Evolutionary conservation across 495 filamentous ascomycete genomes (phyloP), one percentile per base, ranked within the genome.

Genomic region (Geopyxis carbonaria): DNA sequence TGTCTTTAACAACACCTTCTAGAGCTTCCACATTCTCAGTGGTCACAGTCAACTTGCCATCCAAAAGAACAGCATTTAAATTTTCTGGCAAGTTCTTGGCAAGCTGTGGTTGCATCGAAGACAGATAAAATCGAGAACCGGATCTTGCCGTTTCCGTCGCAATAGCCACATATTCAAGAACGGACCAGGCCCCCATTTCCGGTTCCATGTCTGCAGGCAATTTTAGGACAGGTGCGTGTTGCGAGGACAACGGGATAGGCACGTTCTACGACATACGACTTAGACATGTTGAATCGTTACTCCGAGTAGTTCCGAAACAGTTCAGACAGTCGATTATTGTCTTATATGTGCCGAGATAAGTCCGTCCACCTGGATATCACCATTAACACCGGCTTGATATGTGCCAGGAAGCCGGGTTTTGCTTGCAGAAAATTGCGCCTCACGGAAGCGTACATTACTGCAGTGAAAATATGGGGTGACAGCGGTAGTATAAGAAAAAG

Each of bases 161-260:
- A 46, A 95, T 93, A 43, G 76, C 69, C 38, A 69, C 61, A 63
- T 97, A 97, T 62, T 97, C 89, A 14, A 93, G 68, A 15, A 76
- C 69, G 4, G 86, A 93, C 89, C 89, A 97, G 22, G 70, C 69
- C n/a, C 87, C 89, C 18, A 95, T 69, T 58, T 97, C 89, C 27
- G 53, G 53, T 27, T 56, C 53, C 44, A 56, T 47, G 34, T 56
- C 25, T 24, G 22, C 22, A 15, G 24, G 4, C 5, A 8, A 16
- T 39, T 3, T 28, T 27, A 4, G 19, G n/a, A 16, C 11, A 21
- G 9, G 24, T 15, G 22, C 22, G 36, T 15, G 34, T 24, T 22
- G 34, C 20, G 20, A 22, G n/a, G 22, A 10, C 6, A 15, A 13
- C 4, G 15, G 27, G 27, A n/a, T 30, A 38, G 34, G 35, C 33